These are phyloP conservation scores for Colletotrichum magnum DNA, from an alignment of 2,329 filamentous ascomycete species.

Conservation along the genomic window DNA sequence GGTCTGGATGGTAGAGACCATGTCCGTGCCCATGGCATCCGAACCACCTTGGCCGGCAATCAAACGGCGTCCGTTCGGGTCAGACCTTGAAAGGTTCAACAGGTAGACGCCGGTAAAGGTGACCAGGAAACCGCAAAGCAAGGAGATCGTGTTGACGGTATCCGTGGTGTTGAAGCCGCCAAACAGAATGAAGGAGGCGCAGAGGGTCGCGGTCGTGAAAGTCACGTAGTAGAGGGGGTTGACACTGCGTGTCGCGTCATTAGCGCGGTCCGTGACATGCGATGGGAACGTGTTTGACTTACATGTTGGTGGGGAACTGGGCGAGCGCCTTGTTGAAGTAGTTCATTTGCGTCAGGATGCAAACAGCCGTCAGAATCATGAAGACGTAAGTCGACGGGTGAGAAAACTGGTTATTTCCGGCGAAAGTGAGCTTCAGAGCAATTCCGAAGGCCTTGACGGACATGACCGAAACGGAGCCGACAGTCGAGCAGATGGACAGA, in stretches of 20 bases:
- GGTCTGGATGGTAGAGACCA: slow-evolving; percentile 89
- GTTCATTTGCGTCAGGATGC: slow-evolving; percentile 99
- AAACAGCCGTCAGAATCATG: slow-evolving; percentile 91
- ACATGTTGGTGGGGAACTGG: slow-evolving; percentile 98
- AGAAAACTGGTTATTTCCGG: slow-evolving; percentile 93
- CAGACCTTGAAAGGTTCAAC: slow-evolving; percentile 92
- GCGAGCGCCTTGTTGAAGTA: slow-evolving; percentile 99
- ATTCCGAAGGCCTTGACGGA: slow-evolving; percentile 99
- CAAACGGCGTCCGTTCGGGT: slow-evolving; percentile 83
- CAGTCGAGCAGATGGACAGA: slow-evolving; percentile 97
- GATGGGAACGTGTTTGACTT: slow-evolving; percentile 54
- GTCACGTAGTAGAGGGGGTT: slow-evolving; percentile 98
- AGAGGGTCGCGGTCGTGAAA: slow-evolving; percentile 94
- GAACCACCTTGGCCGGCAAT: slow-evolving; percentile 73
- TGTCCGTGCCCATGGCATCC: slow-evolving; percentile 91
- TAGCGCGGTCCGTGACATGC: slow-evolving; percentile 24
- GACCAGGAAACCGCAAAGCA: slow-evolving; percentile 92
- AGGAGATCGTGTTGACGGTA: slow-evolving; percentile 89
- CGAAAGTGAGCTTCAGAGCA: slow-evolving; percentile 93
- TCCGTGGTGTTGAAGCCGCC: slow-evolving; percentile 96
- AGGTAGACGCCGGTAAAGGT: slow-evolving; percentile 97
- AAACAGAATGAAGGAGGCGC: slow-evolving; percentile 96
- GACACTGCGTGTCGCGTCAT: slow-evolving; percentile 69
- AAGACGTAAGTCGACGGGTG: slow-evolving; percentile 98
- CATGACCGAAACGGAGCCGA: slow-evolving; percentile 98